These are phyloP conservation scores for Saccharomycopsis selenospora DNA, from an alignment of 805 yeast genomes.

Conservation along the genomic window DNA sequence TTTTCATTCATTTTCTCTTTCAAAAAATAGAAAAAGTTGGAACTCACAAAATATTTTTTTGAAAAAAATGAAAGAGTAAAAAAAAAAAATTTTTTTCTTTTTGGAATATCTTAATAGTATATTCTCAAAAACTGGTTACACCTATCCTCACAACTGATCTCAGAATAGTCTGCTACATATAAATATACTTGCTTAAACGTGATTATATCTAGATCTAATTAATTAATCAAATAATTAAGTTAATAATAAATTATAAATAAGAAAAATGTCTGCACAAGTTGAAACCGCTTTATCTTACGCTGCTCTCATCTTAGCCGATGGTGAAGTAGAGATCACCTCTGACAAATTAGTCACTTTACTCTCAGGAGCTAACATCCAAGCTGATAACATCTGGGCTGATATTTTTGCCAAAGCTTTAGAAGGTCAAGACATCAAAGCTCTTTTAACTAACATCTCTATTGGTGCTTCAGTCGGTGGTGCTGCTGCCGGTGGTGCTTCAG, in stretches of 20 bases:
- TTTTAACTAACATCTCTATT: slow-evolving; percentile 58
- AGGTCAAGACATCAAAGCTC: slow-evolving; percentile 77
- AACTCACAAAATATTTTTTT: no score
- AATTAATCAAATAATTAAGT: slow-evolving; percentile 2
- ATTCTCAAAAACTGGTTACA: not conserved
- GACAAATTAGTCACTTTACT: slow-evolving; percentile 75
- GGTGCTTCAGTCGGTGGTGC: slow-evolving; percentile 74
- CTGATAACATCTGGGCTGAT: slow-evolving; percentile 81
- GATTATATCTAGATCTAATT: slow-evolving; percentile 33
- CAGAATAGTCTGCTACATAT: slow-evolving; percentile 35
- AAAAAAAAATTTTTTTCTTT: slow-evolving; percentile 1
- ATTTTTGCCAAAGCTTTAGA: slow-evolving; percentile 82
- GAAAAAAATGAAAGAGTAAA: not conserved
- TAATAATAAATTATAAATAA: slow-evolving; percentile 3
- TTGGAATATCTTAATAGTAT: not conserved
- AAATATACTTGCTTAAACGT: slow-evolving; percentile 31
- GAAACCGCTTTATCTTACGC: slow-evolving; percentile 88
- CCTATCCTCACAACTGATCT: slow-evolving; percentile 13
- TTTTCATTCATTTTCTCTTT: no score
- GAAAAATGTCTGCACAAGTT: slow-evolving; percentile 48
- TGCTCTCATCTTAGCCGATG: slow-evolving; percentile 89
- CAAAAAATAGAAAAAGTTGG: no score
- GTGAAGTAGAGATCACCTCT: slow-evolving; percentile 79
- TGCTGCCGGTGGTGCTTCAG: slow-evolving; percentile 57
- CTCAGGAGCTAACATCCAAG: slow-evolving; percentile 75